Evolutionary conservation across 2,329 filamentous ascomycete genomes (phyloP), one percentile per base, ranked within the genome.

Genomic region (Magnaporthiopsis poae): DNA sequence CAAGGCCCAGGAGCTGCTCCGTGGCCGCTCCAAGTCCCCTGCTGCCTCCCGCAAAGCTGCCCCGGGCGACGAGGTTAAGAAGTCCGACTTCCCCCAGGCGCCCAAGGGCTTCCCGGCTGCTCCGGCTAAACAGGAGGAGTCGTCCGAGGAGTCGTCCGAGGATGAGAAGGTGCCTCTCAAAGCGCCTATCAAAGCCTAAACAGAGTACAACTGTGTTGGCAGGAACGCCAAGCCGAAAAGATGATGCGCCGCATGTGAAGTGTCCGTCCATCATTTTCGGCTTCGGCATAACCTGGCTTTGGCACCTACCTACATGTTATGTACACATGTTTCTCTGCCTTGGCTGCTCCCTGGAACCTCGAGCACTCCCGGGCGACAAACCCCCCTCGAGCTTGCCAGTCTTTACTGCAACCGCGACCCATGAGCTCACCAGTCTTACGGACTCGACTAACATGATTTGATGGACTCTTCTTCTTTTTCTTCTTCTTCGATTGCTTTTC

Each of bases 1-100:
- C 74, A 89, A 89, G 82, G 86, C 88, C 66, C 86, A 88, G 78
- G 80, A 84, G 71, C 79, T 88, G 74, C 81, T 89, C 71, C 81
- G 82, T 67, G 82, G 82, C 71, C 78, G 78, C 68, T 77, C 77
- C 25, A 73, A 78, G 66, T 78, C 80, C 59, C 77, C 80, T 66
- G 77, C 80, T 71, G 72, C 75, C 69, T 73, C 76, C 64, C 71
- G 80, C 65, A 79, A 79, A 72, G 35, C 78, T 65, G 61, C 68
- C 61, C 65, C 69, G 62, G 76, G 72, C 46, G 66, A 69, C 2
- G 68, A 77, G 69, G 70, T 69, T 65, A 67, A 73, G 70, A 78
- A 79, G 72, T 72, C 79, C 61, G 82, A 84, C 72, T 85, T 84
- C 75, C 82, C 82, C 2, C 74, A 77, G 64, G 79, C 74, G 29